Base-by-base conservation (phyloP, 139 green algal species). In the Limnomonas spitsbergensis region DNA sequence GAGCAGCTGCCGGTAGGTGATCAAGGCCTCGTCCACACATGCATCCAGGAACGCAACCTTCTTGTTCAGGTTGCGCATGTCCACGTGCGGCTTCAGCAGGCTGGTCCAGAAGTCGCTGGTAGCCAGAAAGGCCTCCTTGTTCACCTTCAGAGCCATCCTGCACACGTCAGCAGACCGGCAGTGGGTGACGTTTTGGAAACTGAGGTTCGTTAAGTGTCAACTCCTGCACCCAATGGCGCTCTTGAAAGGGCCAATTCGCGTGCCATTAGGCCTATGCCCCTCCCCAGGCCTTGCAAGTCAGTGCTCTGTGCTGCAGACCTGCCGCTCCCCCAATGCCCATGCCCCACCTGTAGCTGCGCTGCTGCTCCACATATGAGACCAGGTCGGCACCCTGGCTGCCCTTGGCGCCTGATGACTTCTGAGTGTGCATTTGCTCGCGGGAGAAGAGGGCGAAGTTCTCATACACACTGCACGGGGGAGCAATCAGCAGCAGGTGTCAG, bases 351-450 rank as follows among this genome's bases (percentile, higher is more conserved):
- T 82, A 73, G 66, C 78, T 77, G 24, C 76, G 76, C 61, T 85
- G 76, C 68, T 80, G 77, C 76, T 85, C 81, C 26, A 85, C 81
- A 53, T 88, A 90, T 6, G 78, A 81, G n/a, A 90, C 83, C 40
- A 90, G 79, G 69, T 90, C 86, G 4, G 77, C 67, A 29, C 35
- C 52, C 26, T 83, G 75, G 56, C 54, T 61, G 6, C 37, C 35
- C 14, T 61, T 75, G 47, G 39, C 67, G 0, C 78, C 79, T 7
- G 66, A 66, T 1, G 14, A n/a, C 37, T 81, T 76, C 80, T 88
- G 80, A 38, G 84, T 85, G 66, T 79, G 71, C 73, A 88, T 42
- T 69, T 86, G 77, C 52, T 86, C 81, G 31, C 81, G 47, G 3
- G 38, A 67, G 42, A 82, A 85, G 66, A 86, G 76, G 66, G 72